These are phyloP conservation scores for Trifolium pratense DNA, from an alignment of 306 rosid species.

Conservation along the genomic window DNA sequence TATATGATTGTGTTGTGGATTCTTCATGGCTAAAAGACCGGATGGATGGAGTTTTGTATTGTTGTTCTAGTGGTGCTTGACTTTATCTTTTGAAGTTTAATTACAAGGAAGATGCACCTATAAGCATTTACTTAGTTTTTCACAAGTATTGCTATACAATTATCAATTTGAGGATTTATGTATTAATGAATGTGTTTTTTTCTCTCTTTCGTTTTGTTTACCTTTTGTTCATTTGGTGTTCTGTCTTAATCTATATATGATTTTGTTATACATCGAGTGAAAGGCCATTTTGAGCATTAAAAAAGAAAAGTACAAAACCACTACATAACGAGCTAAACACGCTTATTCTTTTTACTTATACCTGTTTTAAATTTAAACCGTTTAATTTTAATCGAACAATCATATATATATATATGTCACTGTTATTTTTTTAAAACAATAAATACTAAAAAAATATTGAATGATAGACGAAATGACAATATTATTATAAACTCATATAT, in stretches of 20 bases:
- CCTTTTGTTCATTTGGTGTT: background rate
- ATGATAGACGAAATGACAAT: too few species aligned
- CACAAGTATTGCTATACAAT: slow-evolving; percentile 34
- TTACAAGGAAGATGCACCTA: slow-evolving; percentile 26
- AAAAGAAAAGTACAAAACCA: background rate
- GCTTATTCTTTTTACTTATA: too few species aligned
- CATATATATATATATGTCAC: too few species aligned
- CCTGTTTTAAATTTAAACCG: too few species aligned
- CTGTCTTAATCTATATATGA: background rate
- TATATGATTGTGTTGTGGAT: slow-evolving; percentile 41
- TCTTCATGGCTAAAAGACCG: slow-evolving; percentile 14
- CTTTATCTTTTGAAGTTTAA: slow-evolving; percentile 23
- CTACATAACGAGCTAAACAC: slow-evolving; percentile 3
- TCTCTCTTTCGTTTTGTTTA: background rate
- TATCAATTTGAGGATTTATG: slow-evolving; percentile 18
- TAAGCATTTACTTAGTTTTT: slow-evolving; percentile 42
- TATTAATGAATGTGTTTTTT: slow-evolving; percentile 27
- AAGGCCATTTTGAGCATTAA: slow-evolving; percentile 23
- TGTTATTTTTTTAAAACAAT: too few species aligned
- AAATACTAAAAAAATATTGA: too few species aligned
- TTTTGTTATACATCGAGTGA: background rate
- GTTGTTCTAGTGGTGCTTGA: slow-evolving; percentile 36
- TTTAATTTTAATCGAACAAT: too few species aligned
- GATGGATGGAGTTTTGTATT: slow-evolving; percentile 24
- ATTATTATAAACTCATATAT: too few species aligned